phyloP scores from a whole-genome alignment of 257 asterid species.

The Cruciata laevipes region DNA sequence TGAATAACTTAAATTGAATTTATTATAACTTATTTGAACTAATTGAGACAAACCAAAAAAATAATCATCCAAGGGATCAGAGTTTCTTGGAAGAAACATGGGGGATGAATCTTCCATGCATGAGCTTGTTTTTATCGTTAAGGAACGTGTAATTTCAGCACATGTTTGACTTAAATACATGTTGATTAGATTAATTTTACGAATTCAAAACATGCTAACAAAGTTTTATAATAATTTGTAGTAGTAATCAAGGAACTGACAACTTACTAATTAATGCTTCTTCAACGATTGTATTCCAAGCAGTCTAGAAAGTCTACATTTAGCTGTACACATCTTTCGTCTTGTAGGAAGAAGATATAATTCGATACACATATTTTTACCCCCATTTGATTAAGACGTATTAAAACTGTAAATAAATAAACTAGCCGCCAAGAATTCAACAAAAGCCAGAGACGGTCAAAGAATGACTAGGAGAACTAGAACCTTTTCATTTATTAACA shows the following conservation, averaged over 20 bases:
- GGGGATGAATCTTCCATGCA: background rate
- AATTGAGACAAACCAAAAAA: too few relatives aligned
- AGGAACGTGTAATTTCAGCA: background rate
- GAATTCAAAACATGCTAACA: background rate
- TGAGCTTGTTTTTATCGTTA: background rate
- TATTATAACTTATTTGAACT: too few relatives aligned
- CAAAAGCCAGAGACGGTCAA: slow-evolving; percentile 10
- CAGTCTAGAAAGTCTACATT: background rate
- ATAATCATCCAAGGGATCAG: background rate
- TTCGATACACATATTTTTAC: background rate
- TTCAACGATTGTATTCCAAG: background rate
- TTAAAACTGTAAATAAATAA: too few relatives aligned
- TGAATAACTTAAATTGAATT: too few relatives aligned
- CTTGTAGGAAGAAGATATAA: background rate
- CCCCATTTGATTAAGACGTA: background rate
- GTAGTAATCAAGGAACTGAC: background rate
- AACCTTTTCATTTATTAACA: background rate
- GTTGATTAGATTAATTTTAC: too few relatives aligned
- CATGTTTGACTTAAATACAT: background rate
- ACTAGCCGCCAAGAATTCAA: slow-evolving; percentile 7
- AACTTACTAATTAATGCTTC: background rate
- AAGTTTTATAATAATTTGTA: too few relatives aligned
- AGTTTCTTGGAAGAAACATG: background rate
- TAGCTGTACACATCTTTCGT: background rate
- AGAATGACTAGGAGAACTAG: background rate